phyloP scores from a whole-genome alignment of 2,329 filamentous ascomycete species.

The Myriangium duriaei region DNA sequence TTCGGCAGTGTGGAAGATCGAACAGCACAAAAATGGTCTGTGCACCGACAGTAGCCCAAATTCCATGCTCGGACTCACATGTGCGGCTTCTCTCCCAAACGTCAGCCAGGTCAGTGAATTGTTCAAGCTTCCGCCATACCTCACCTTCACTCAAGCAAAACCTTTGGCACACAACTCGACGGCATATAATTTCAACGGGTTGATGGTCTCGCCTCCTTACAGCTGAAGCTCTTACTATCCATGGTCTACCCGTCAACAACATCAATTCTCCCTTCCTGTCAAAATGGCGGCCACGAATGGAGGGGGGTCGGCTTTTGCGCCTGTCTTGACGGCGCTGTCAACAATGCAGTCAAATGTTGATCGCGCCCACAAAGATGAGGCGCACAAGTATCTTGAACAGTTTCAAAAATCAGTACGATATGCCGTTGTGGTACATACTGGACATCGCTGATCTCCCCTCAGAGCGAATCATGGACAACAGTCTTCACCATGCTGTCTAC shows the following conservation, averaged over 20 bases:
- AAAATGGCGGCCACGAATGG: conserved; percentile 35
- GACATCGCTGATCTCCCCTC: conserved; percentile 17
- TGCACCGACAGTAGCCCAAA: too few relatives aligned
- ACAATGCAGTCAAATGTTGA: conserved; percentile 81
- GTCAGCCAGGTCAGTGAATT: too few relatives aligned
- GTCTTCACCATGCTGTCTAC: conserved; percentile 80
- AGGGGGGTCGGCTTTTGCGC: conserved; percentile 60
- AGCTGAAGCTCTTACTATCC: too few relatives aligned
- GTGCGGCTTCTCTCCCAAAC: too few relatives aligned
- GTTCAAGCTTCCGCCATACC: too few relatives aligned
- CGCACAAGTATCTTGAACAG: conserved; percentile 78
- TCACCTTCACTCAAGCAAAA: too few relatives aligned
- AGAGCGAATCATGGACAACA: conserved; percentile 84
- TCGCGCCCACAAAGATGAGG: conserved; percentile 72
- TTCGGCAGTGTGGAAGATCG: too few relatives aligned
- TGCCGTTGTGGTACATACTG: background rate
- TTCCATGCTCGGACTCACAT: too few relatives aligned
- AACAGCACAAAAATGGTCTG: too few relatives aligned
- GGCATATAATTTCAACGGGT: too few relatives aligned
- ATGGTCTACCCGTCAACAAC: background rate
- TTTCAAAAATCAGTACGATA: conserved; percentile 92
- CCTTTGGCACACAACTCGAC: too few relatives aligned
- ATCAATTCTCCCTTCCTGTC: conserved; percentile 4
- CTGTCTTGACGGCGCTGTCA: conserved; percentile 75
- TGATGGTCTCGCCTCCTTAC: too few relatives aligned